Percentiles rank a stretch among this genome's conserved stretches.
These are phyloP conservation scores for Thecaphora thlaspeos DNA, from an alignment of 1,284 basidiomycete genomes.

Conservation along the genomic window DNA sequence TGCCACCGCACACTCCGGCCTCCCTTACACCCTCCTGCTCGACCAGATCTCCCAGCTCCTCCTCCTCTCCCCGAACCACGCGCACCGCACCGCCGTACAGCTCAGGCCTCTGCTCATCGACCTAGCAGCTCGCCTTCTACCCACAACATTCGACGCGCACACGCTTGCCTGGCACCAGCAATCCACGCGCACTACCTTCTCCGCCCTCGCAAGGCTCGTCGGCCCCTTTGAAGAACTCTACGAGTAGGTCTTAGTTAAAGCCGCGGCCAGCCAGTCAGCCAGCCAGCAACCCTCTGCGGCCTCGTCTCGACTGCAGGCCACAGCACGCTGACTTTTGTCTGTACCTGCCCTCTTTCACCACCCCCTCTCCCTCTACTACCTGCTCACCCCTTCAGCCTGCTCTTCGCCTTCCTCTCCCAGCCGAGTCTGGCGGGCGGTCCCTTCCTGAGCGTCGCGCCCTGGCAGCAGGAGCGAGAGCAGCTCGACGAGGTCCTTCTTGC, in stretches of 20 bases:
- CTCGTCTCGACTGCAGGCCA: too few relatives aligned
- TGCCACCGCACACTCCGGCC: neutral
- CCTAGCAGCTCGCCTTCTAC: constrained; percentile 44
- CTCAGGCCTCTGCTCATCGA: constrained; percentile 54
- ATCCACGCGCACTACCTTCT: neutral
- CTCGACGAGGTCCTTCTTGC: too few relatives aligned
- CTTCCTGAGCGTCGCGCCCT: neutral
- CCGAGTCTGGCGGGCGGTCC: neutral
- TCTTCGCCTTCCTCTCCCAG: neutral
- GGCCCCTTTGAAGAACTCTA: constrained; percentile 45
- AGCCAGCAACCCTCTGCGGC: too few relatives aligned
- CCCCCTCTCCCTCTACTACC: too few relatives aligned
- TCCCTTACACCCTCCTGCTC: constrained; percentile 20
- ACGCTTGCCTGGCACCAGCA: constrained; percentile 25
- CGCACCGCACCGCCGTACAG: constrained; percentile 31
- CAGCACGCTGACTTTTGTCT: too few relatives aligned
- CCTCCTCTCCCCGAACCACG: constrained; percentile 39
- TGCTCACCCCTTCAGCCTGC: too few relatives aligned
- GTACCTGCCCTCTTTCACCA: too few relatives aligned
- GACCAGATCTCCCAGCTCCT: constrained; percentile 46
- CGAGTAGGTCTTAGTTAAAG: neutral
- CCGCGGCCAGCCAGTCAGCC: too few relatives aligned
- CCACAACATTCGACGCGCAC: neutral
- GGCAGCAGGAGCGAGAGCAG: too few relatives aligned
- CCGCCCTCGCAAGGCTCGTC: constrained; percentile 41